Evolutionary conservation across 108 stramenopile genomes (phyloP).

Genomic region (Schizochytrium sp.): DNA sequence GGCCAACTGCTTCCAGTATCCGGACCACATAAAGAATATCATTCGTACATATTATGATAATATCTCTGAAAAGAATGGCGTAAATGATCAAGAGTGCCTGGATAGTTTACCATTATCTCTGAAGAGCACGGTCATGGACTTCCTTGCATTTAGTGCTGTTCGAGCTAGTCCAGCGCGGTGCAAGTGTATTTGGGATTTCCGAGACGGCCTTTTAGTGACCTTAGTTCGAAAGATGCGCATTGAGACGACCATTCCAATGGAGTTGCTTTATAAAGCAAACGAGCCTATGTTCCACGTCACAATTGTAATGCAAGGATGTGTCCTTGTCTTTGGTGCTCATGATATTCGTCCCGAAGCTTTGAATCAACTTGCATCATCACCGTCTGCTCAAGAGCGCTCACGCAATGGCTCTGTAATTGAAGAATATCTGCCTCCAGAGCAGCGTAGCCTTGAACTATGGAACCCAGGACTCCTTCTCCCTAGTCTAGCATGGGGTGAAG

Average conservation of each 20-base stretch:
- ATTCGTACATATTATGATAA: background rate
- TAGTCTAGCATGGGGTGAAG: background rate
- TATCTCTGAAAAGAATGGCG: background rate
- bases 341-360: background rate
- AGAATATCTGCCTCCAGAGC: background rate
- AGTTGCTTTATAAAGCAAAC: background rate
- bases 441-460: background rate
- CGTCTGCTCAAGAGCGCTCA: background rate
- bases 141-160: background rate
- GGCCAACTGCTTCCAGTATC: background rate
- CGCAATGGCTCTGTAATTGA: background rate
- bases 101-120: background rate
- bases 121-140: background rate
- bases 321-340: background rate
- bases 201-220: background rate
- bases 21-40: background rate
- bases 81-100: background rate
- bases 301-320: background rate
- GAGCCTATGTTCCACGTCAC: background rate
- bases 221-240: background rate
- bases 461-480: constrained; percentile 19
- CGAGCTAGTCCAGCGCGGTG: background rate
- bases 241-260: background rate
- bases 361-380: background rate
- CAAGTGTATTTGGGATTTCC: background rate